Conservation (phyloP, 176 grass and related monocot genomes). For the Tuctoria greenei region DNA sequence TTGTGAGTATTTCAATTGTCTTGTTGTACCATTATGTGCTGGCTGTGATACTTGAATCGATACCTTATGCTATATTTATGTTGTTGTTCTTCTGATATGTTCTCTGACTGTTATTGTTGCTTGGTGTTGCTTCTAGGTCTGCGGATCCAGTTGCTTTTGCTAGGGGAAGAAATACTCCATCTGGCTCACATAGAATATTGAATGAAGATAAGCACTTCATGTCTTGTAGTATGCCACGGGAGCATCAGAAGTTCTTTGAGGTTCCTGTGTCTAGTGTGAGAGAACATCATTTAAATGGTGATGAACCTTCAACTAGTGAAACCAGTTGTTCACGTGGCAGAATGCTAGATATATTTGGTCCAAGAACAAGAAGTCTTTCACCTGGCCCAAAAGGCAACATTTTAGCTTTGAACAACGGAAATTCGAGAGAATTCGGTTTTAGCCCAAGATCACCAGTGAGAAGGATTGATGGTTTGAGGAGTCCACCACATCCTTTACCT, state of each 20-base stretch:
- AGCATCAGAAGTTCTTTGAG: constrained; percentile 47
- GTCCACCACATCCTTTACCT: constrained; percentile 74
- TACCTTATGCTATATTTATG: neutral
- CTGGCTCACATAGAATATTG: constrained; percentile 34
- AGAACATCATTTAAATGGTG: constrained; percentile 45
- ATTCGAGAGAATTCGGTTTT: constrained; percentile 56
- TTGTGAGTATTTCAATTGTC: neutral
- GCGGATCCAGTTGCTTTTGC: constrained; percentile 43
- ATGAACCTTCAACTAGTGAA: constrained; percentile 51
- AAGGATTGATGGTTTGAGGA: constrained; percentile 59
- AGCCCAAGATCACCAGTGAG: constrained; percentile 50
- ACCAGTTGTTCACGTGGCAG: constrained; percentile 39
- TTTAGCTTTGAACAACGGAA: constrained; percentile 41
- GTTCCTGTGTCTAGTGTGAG: constrained; percentile 39
- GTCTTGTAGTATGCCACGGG: constrained; percentile 45
- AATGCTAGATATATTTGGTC: constrained; percentile 51
- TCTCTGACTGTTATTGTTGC: constrained; percentile 19
- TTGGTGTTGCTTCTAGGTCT: constrained; percentile 42
- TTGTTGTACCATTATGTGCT: neutral
- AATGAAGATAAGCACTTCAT: constrained; percentile 54
- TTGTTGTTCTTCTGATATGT: neutral
- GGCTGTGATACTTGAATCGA: constrained; percentile 18
- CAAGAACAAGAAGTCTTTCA: constrained; percentile 57
- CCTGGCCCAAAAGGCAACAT: constrained; percentile 43
- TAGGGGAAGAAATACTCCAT: constrained; percentile 46